phyloP scores from a whole-genome alignment of 106 monocot species.

The Cymbidium sinense region DNA sequence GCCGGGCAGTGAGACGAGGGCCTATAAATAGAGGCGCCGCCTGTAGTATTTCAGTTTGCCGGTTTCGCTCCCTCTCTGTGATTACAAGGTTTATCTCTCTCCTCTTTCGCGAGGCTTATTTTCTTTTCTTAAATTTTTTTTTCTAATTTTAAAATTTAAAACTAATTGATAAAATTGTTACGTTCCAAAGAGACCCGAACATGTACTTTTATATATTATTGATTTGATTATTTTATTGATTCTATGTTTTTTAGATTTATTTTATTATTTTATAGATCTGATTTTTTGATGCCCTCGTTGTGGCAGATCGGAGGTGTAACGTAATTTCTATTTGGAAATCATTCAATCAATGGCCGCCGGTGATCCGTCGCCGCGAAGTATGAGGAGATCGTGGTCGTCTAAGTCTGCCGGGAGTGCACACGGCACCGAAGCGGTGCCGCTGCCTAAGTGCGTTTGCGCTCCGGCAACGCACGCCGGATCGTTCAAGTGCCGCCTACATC shows the following conservation, averaged over 20 bases:
- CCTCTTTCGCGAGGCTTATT: background rate
- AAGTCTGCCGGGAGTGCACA: slow-evolving; percentile 5
- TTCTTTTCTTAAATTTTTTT: background rate
- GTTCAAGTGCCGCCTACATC: slow-evolving; percentile 54
- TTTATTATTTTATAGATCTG: background rate
- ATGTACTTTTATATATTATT: background rate
- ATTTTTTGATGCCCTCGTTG: background rate
- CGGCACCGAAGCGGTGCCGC: background rate
- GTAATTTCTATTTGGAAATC: background rate
- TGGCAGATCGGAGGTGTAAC: background rate
- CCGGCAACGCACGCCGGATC: slow-evolving; percentile 44
- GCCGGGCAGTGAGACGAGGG: background rate
- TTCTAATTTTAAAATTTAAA: background rate
- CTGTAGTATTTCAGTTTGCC: background rate
- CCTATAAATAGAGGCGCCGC: background rate
- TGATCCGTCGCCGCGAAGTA: slow-evolving; percentile 10
- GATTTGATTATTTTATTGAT: background rate
- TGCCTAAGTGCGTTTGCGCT: slow-evolving; percentile 39
- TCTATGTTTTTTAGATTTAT: background rate
- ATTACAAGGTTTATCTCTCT: background rate
- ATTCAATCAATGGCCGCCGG: slow-evolving; percentile 6
- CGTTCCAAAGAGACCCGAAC: background rate
- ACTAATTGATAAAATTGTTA: background rate
- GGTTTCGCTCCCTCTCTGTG: background rate
- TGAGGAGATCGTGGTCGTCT: slow-evolving; percentile 11